phyloP scores from a whole-genome alignment of 2,329 filamentous ascomycete species.

The Claviceps sp. region DNA sequence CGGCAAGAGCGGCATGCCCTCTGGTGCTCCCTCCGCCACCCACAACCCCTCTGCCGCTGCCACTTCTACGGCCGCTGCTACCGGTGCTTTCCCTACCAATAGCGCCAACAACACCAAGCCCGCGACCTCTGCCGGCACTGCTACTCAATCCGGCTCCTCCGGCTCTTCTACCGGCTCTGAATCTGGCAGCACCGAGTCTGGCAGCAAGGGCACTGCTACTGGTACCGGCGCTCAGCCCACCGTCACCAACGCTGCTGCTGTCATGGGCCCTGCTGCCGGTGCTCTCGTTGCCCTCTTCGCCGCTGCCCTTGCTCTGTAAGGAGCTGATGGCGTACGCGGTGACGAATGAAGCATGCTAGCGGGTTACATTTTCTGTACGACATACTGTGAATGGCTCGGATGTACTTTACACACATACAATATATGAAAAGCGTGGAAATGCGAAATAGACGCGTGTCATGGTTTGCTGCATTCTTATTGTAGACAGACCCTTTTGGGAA shows the following conservation, averaged over 20 bases:
- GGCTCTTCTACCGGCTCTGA: background rate
- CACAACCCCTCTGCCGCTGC: constrained; percentile 5
- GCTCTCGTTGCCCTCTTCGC: constrained; percentile 18
- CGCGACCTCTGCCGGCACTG: no score
- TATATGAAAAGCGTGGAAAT: background rate
- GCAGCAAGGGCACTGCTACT: background rate
- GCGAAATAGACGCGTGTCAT: constrained; percentile 7
- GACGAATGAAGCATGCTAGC: background rate
- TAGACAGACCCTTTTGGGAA: constrained; percentile 17
- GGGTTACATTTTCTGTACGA: no score
- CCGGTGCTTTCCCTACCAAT: background rate
- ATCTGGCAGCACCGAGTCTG: background rate
- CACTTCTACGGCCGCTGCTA: constrained; percentile 2
- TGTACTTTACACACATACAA: no score
- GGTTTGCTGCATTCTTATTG: constrained; percentile 5
- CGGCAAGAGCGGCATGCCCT: background rate
- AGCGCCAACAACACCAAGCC: background rate
- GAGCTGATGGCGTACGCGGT: background rate
- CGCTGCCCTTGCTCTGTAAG: constrained; percentile 20
- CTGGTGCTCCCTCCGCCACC: constrained; percentile 1
- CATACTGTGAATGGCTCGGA: no score
- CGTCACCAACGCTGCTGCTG: constrained; percentile 1
- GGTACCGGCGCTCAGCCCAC: background rate
- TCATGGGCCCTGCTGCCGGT: constrained; percentile 10
- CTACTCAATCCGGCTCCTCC: background rate